Evolutionary conservation across 1,139 yeast genomes (phyloP).

Genomic region (Meyerozyma guilliermondii): DNA sequence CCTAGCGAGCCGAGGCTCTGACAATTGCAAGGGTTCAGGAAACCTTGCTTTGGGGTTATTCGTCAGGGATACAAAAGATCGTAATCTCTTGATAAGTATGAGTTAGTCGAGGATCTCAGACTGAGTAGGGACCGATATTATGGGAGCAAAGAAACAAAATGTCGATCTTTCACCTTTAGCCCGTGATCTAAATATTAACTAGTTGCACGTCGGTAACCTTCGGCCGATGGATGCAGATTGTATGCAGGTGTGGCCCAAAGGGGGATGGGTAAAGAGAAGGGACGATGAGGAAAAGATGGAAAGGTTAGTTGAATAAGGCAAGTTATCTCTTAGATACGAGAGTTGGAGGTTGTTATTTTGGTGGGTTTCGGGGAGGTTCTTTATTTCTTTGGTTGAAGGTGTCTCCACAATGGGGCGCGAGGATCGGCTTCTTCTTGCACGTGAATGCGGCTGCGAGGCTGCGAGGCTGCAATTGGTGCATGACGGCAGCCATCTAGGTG

Average conservation of each 20-base stretch:
- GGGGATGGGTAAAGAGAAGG: no score
- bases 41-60: no score
- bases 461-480: background rate
- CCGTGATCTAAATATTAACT: background rate
- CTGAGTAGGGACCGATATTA: no score
- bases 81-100: no score
- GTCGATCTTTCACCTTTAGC: background rate
- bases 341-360: no score
- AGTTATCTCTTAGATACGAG: no score
- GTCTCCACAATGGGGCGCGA: background rate
- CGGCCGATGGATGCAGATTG: background rate
- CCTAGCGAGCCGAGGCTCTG: no score
- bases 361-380: background rate
- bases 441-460: slow-evolving; percentile 1
- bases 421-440: background rate
- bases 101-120: no score
- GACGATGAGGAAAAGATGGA: no score
- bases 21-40: no score
- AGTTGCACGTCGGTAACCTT: background rate
- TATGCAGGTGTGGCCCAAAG: background rate
- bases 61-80: no score
- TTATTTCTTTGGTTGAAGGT: background rate
- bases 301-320: no score
- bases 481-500: background rate
- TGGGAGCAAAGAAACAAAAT: background rate